Conservation (phyloP, 140 eudicot species). For the Artemisia princeps region DNA sequence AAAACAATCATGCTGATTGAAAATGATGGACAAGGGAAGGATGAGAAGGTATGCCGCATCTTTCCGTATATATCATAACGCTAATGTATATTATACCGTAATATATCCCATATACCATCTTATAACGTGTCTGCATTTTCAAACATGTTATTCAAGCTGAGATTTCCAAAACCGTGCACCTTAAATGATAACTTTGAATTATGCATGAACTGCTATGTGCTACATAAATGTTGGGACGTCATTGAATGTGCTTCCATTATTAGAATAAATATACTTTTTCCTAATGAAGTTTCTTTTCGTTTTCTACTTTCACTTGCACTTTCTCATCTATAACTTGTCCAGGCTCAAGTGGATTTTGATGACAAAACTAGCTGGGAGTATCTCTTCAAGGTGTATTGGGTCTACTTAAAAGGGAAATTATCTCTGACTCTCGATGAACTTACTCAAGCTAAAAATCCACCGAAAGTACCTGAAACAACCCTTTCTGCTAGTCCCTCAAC, state of each 20-base stretch:
- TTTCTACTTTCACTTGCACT: slow-evolving; percentile 8
- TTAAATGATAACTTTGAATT: not conserved
- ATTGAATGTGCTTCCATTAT: too few species aligned
- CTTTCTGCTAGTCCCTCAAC: slow-evolving; percentile 18
- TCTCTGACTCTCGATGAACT: slow-evolving; percentile 64
- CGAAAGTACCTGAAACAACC: slow-evolving; percentile 36
- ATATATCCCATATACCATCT: not conserved
- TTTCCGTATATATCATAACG: not conserved
- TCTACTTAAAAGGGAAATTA: slow-evolving; percentile 56
- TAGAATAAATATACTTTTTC: not conserved
- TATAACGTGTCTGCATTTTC: not conserved
- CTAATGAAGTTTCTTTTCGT: not conserved
- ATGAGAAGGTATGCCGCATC: slow-evolving; percentile 53
- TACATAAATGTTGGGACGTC: too few species aligned
- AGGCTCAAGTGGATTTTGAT: slow-evolving; percentile 94
- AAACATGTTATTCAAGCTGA: too few species aligned
- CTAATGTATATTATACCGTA: not conserved
- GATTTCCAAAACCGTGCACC: too few species aligned
- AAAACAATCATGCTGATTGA: slow-evolving; percentile 78
- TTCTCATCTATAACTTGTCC: slow-evolving; percentile 19
- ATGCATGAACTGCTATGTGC: not conserved
- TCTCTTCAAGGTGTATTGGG: slow-evolving; percentile 92
- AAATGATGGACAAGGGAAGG: slow-evolving; percentile 33
- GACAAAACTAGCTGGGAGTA: slow-evolving; percentile 94
- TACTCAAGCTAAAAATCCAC: slow-evolving; percentile 59